Percentiles rank a stretch among this genome's conserved stretches.
phyloP scores from a whole-genome alignment of 1,284 basidiomycete genomes.

The Sporisorium reilianum region DNA sequence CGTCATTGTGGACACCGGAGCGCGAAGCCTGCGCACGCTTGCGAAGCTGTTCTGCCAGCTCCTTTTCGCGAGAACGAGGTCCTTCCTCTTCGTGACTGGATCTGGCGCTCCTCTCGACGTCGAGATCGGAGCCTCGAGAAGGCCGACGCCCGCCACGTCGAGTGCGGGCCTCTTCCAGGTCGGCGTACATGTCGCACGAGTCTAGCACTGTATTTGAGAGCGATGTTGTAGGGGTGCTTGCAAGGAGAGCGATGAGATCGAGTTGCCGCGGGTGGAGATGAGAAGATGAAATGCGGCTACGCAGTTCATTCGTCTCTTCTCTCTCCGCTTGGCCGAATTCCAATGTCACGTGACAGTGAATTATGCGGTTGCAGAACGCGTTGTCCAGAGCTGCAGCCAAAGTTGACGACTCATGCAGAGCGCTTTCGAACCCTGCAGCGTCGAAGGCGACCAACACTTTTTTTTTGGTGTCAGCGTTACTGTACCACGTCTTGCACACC shows the following conservation, averaged over 20 bases:
- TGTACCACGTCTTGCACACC: not conserved
- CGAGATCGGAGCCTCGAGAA: constrained; percentile 33
- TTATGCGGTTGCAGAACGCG: constrained; percentile 19
- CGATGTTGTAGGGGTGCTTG: not conserved
- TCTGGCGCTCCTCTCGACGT: constrained; percentile 26
- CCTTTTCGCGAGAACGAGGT: constrained; percentile 54
- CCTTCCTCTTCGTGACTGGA: constrained; percentile 14
- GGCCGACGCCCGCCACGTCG: constrained; percentile 22
- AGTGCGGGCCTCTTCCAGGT: constrained; percentile 59
- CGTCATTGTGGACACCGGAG: constrained; percentile 14
- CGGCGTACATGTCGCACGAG: constrained; percentile 55
- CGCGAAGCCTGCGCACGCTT: constrained; percentile 56
- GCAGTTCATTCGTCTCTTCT: constrained; percentile 1
- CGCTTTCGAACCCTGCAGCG: constrained; percentile 20
- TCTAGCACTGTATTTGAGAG: not conserved
- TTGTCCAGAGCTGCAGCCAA: not conserved
- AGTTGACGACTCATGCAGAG: not conserved
- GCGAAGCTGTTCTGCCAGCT: constrained; percentile 65
- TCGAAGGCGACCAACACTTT: constrained; percentile 7
- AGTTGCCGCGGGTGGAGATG: not conserved
- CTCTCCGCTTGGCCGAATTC: not conserved
- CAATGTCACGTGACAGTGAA: constrained; percentile 20
- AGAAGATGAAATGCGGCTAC: constrained; percentile 5
- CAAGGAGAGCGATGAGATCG: not conserved
- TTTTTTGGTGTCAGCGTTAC: too few relatives aligned